Evolutionary conservation across 2,329 filamentous ascomycete genomes (phyloP), one percentile per base, ranked within the genome.

Genomic region (Aspergillus sp.): DNA sequence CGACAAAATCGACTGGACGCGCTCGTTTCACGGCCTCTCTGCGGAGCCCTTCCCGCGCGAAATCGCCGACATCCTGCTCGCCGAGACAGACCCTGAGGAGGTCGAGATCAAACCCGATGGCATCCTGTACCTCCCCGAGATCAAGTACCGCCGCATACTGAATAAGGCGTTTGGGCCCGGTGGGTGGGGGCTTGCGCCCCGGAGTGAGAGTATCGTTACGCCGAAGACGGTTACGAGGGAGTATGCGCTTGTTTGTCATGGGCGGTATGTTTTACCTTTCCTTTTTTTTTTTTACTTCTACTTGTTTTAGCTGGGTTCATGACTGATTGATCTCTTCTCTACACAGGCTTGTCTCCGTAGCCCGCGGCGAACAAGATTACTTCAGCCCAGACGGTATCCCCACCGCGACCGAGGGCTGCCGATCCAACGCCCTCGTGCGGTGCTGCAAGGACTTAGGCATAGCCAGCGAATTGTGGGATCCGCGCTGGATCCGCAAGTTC

Each of bases 391-490:
- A 97, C 69, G 90, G 91, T 59, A 93, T 99, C 66, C 93, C 95
- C 28, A 97, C 93, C 1, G 93, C 95, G 8, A 93, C 93, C 63
- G 95, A 99, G 80, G 95, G 95, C 57, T 96, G 93, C 84, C 97
- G 97, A 80, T 97, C 93, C 65, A 99, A 99, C 75, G 95, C 95
- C 13, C 84, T 99, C 68, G 96, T 98, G 89, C 91, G 95, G 61
- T 98, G 94, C 85, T 98, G 95, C 83, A 99, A 99, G 82, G 95
- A 99, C 77, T 81, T 99, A 34, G 95, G 95, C 41, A 91, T 99
- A 67, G 95, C 92, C 1, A 93, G 90, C 66, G 95, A 99, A 79
- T 85, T 99, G 22, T 99, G 95, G 95, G 95, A 99, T 80, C 95
- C 95, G 41, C 83, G 91, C 59, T 99, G 91, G 80, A 92, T 98